A percentile compares a stretch with the other conserved stretches of the same genome.
Evolutionary conservation across 352 stramenopile genomes (phyloP).

Genomic region (Phytopythium chamaehyphon): DNA sequence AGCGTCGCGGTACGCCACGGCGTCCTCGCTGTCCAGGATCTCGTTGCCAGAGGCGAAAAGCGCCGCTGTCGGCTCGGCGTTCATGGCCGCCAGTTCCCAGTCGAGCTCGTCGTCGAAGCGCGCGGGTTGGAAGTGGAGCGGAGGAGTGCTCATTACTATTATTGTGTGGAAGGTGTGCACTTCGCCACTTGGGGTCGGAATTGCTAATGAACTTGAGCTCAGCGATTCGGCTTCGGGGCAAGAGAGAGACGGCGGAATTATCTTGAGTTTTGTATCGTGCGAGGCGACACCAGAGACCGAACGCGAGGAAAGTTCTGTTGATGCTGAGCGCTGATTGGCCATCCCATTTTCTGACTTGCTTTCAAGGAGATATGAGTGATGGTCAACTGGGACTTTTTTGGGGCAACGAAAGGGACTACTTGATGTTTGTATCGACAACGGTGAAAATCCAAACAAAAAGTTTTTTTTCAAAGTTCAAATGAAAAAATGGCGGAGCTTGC

Average conservation of each 20-base stretch:
- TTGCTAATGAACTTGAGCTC: conserved; percentile 1
- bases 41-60: neutral
- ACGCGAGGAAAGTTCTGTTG: conserved; percentile 28
- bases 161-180: neutral
- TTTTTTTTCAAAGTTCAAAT: conserved; percentile 7
- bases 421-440: neutral
- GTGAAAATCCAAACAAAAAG: conserved; percentile 7
- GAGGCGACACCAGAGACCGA: neutral
- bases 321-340: conserved; percentile 24
- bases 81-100: conserved; percentile 17
- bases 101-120: conserved; percentile 28
- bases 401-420: neutral
- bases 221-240: neutral
- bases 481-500: neutral
- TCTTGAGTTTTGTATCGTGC: conserved; percentile 2
- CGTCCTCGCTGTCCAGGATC: conserved; percentile 3
- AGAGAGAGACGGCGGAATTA: neutral
- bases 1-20: conserved; percentile 41
- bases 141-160: neutral
- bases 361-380: conserved; percentile 9
- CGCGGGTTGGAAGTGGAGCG: conserved; percentile 14
- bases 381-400: conserved; percentile 1
- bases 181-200: too few species aligned
- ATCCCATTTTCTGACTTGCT: neutral
- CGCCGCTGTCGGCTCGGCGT: neutral